Base-by-base conservation (phyloP, 148 eudicot genomes). In the Camellia lanceoleosa region DNA sequence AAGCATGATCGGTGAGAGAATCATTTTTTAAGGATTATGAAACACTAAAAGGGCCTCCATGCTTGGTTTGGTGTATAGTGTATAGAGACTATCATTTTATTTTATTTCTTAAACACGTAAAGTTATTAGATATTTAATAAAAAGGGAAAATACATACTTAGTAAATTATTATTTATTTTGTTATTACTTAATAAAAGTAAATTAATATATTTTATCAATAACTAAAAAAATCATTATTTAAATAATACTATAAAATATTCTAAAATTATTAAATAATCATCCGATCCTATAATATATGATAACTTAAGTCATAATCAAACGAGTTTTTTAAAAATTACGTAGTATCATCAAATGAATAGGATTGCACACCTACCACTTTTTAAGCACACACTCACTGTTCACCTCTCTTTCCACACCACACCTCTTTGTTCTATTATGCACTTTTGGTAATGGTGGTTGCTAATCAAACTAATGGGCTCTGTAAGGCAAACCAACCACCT, bases 231-330 rank as follows among this genome's bases (percentile, higher is more conserved):
- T 30, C 30, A 30, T 30, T 30, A 30, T 0, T 30, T 30, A 30
- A 30, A 30, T 30, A 30, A 30, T 30, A 30, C 0, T 30, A 0
- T 30, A 30, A 0, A 30, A 30, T 1, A 30, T 30, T 30, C 30
- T 30, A 30, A 30, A 30, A 30, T 30, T 30, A 30, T 30, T 30
- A 30, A 30, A 30, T 30, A 30, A 30, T 30, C 30, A 30, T 30
- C 30, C 30, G 30, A 23, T 23, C 23, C 23, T 0, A 30, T 30
- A 30, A 30, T 30, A 1, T 30, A 30, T 30, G 30, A 58, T 51
- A 16, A 19, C 74, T 72, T 51, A 42, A 11, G 60, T 19, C 20
- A 51, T 72, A 19, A 72, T 72, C 75, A 72, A 72, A 72, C 54
- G 43, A 43, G 61, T 72, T 15, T 5, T 41, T 15, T 5, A 10